Evolutionary conservation across 257 asterid species (phyloP).

Genomic region (Jaltomata sinuosa): DNA sequence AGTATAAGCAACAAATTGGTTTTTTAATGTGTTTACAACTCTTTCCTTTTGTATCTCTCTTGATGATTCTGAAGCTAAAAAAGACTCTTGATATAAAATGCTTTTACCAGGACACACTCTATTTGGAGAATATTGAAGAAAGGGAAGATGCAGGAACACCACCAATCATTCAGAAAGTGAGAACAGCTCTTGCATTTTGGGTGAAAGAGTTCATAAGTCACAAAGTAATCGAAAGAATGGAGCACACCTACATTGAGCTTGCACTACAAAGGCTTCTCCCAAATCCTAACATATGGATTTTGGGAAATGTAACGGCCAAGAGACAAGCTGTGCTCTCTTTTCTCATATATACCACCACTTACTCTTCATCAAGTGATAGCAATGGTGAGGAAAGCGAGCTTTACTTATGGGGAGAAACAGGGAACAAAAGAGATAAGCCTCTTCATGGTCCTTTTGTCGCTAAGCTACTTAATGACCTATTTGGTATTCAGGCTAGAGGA

Average conservation of each 20-base stretch:
- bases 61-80: not conserved
- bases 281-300: slow-evolving; percentile 17
- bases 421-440: slow-evolving; percentile 16
- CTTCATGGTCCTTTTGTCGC: slow-evolving; percentile 45
- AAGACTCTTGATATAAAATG: not conserved
- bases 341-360: not conserved
- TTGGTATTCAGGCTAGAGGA: slow-evolving; percentile 59
- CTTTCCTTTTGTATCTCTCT: not conserved
- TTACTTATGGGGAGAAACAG: not conserved
- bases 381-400: not conserved
- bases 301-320: slow-evolving; percentile 30
- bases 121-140: slow-evolving; percentile 33
- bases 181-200: slow-evolving; percentile 45
- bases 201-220: slow-evolving; percentile 37
- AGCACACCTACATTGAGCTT: slow-evolving; percentile 17
- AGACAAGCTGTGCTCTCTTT: slow-evolving; percentile 49
- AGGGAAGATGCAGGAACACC: slow-evolving; percentile 63
- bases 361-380: not conserved
- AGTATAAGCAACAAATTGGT: no score
- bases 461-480: slow-evolving; percentile 42
- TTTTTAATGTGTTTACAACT: no score
- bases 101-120: slow-evolving; percentile 31
- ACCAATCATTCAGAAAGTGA: slow-evolving; percentile 34
- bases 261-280: slow-evolving; percentile 24
- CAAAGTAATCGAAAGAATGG: slow-evolving; percentile 14